Percentiles rank a stretch among this genome's conserved stretches.
phyloP scores from a whole-genome alignment of 352 stramenopile genomes.

The Phytophthora uliginosa region DNA sequence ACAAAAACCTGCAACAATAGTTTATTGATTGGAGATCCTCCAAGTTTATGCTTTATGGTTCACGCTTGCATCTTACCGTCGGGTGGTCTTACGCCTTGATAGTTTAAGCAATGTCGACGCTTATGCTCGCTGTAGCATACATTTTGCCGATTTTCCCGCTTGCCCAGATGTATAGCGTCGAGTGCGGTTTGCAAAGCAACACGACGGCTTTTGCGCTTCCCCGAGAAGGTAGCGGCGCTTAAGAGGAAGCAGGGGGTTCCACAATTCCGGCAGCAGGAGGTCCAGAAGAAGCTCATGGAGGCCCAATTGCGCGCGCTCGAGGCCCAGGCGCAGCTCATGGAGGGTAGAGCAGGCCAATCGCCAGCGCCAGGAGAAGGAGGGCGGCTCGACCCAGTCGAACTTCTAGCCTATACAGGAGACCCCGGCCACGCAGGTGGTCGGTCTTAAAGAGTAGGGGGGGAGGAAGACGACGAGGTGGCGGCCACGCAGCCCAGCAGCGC shows the following conservation, averaged over 20 bases:
- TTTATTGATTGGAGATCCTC: too few relatives aligned
- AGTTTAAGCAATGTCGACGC: too few relatives aligned
- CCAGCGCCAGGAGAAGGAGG: conserved; percentile 16
- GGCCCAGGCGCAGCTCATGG: conserved; percentile 29
- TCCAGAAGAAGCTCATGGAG: too few relatives aligned
- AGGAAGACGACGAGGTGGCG: conserved; percentile 30
- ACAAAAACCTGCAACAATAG: too few relatives aligned
- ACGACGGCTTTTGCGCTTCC: too few relatives aligned
- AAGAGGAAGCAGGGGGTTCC: conserved; percentile 21
- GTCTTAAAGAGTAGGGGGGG: not conserved
- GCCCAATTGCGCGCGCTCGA: conserved; percentile 27
- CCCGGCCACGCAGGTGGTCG: not conserved
- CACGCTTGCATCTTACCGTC: too few relatives aligned
- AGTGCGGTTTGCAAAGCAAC: too few relatives aligned
- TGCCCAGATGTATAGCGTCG: too few relatives aligned
- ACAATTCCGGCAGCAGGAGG: conserved; percentile 7
- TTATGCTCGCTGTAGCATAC: too few relatives aligned
- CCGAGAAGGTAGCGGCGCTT: conserved; percentile 1
- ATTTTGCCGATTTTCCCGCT: too few relatives aligned
- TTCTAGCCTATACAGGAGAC: conserved; percentile 21
- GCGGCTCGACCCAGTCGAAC: conserved; percentile 6
- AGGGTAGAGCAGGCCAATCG: conserved; percentile 30
- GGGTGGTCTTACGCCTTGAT: too few relatives aligned
- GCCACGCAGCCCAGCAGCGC: conserved; percentile 31
- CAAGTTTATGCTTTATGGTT: too few relatives aligned